Conservation (phyloP, 805 yeast species). For the Starmera dryadoides region DNA sequence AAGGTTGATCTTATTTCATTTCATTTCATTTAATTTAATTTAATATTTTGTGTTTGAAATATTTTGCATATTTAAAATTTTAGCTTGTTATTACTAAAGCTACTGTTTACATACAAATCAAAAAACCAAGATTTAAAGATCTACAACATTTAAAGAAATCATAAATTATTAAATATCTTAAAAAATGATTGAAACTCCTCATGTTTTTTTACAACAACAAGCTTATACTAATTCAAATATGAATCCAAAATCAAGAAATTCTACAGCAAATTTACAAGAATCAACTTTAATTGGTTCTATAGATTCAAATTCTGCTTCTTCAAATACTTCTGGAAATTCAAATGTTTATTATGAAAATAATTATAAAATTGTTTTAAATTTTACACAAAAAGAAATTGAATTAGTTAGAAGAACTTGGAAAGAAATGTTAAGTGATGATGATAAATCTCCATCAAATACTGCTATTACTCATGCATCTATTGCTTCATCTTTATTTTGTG, state of each 20-base stretch:
- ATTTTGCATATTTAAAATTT: too few relatives aligned
- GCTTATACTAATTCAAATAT: neutral
- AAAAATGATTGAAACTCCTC: neutral
- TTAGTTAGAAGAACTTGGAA: slow-evolving; percentile 31
- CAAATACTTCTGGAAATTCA: slow-evolving; percentile 12
- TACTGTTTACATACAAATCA: too few relatives aligned
- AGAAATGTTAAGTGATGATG: slow-evolving; percentile 29
- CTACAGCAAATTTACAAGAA: neutral
- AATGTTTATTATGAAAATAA: slow-evolving; percentile 11
- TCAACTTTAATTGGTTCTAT: slow-evolving; percentile 1
- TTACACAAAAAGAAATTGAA: slow-evolving; percentile 24
- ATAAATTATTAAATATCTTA: too few relatives aligned
- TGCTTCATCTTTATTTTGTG: slow-evolving; percentile 59
- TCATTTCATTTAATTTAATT: too few relatives aligned
- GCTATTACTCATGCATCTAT: slow-evolving; percentile 22
- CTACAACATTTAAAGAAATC: too few relatives aligned
- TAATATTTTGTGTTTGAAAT: too few relatives aligned
- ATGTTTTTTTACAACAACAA: neutral
- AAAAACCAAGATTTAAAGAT: too few relatives aligned
- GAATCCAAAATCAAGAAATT: neutral
- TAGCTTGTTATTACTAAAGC: too few relatives aligned
- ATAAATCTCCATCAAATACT: slow-evolving; percentile 3
- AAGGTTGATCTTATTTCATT: too few relatives aligned
- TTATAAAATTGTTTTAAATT: slow-evolving; percentile 22
- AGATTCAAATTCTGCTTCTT: slow-evolving; percentile 3